These are phyloP conservation scores for Malbranchea cinnamomea DNA, from an alignment of 2,329 filamentous ascomycete genomes.

Conservation along the genomic window DNA sequence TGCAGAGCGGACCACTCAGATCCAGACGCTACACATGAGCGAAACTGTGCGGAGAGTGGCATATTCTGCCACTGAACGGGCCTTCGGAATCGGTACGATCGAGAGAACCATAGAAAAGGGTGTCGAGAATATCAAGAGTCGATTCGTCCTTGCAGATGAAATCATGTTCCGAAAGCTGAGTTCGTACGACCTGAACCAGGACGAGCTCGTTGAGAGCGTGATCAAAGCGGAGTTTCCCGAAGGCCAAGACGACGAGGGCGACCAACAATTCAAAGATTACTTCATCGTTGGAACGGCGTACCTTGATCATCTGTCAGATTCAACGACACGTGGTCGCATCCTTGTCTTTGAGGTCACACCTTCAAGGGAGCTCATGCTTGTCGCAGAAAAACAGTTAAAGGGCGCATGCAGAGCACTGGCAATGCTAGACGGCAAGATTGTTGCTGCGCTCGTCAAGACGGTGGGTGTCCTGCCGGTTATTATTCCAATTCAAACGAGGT, in stretches of 20 bases:
- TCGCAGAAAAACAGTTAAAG: conserved; percentile 55
- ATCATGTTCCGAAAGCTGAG: conserved; percentile 69
- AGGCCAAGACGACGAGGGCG: conserved; percentile 39
- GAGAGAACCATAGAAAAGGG: conserved; percentile 55
- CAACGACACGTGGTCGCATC: conserved; percentile 57
- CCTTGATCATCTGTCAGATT: conserved; percentile 40
- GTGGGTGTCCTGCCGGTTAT: conserved; percentile 30
- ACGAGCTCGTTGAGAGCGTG: conserved; percentile 74
- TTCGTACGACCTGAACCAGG: conserved; percentile 46
- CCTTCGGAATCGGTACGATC: conserved; percentile 79
- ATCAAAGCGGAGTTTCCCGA: conserved; percentile 59
- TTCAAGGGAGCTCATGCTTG: conserved; percentile 55
- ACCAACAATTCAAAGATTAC: conserved; percentile 43
- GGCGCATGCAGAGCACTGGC: conserved; percentile 69
- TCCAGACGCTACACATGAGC: conserved; percentile 61
- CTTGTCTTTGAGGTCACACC: conserved; percentile 64
- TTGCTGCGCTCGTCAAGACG: conserved; percentile 81
- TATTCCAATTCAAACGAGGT: no score
- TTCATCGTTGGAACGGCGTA: conserved; percentile 89
- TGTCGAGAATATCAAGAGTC: conserved; percentile 60
- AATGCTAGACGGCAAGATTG: conserved; percentile 60
- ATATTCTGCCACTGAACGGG: conserved; percentile 63
- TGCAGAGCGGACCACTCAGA: conserved; percentile 71
- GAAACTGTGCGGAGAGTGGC: conserved; percentile 78
- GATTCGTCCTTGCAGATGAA: conserved; percentile 84